These are phyloP conservation scores for Candida fluviatilis DNA, from an alignment of 805 yeast species.

Conservation along the genomic window DNA sequence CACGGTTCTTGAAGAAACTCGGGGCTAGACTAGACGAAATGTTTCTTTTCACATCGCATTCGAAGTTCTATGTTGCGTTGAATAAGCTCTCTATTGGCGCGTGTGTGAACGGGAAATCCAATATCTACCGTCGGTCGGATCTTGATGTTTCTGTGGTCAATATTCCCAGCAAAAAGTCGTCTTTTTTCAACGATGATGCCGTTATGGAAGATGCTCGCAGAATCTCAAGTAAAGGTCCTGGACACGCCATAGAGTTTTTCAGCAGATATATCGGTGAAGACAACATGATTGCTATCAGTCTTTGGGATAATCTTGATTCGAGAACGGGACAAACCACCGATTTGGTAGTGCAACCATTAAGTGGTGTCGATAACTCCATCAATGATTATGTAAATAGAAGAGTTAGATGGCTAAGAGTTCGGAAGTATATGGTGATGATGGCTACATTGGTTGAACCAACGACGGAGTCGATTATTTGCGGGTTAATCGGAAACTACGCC, in stretches of 20 bases:
- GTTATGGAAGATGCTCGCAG: conserved; percentile 28
- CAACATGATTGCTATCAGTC: conserved; percentile 83
- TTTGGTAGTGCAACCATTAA: conserved; percentile 69
- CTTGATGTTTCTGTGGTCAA: conserved; percentile 53
- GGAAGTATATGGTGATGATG: conserved; percentile 81
- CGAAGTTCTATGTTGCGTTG: conserved; percentile 77
- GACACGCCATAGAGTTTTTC: conserved; percentile 61
- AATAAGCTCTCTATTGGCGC: conserved; percentile 76
- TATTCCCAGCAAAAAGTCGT: conserved; percentile 22
- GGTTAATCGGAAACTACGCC: conserved; percentile 61
- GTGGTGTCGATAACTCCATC: conserved; percentile 37
- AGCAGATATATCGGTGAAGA: conserved; percentile 87
- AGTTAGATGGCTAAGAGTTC: conserved; percentile 79
- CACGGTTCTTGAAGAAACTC: conserved; percentile 19
- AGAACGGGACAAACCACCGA: conserved; percentile 79
- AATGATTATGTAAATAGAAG: conserved; percentile 63
- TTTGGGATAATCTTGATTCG: conserved; percentile 66
- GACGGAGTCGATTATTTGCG: conserved; percentile 71
- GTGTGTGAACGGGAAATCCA: conserved; percentile 88
- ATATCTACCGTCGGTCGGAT: conserved; percentile 65
- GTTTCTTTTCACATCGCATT: conserved; percentile 79
- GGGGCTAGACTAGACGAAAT: conserved; percentile 80
- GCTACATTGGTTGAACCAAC: conserved; percentile 87
- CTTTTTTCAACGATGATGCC: conserved; percentile 26
- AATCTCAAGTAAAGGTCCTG: conserved; percentile 27